Evolutionary conservation across 768 basidiomycete genomes (phyloP), one percentile per base, ranked within the genome.

Genomic region (Gyrodon lividus): DNA sequence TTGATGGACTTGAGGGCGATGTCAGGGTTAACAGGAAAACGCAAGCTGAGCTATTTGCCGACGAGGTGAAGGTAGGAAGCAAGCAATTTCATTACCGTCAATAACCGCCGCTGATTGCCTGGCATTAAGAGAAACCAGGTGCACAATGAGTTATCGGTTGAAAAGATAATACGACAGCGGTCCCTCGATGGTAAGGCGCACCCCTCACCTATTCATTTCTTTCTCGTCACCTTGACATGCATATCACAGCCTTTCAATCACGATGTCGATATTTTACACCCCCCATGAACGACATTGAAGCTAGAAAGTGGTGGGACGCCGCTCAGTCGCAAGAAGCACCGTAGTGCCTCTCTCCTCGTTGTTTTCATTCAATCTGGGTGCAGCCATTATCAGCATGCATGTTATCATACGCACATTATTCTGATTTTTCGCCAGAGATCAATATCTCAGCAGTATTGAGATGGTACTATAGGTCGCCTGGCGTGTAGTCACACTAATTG

Each of bases 251-350:
- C 28, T 92, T 93, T 66, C 77, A 77, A 52, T 78, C 86, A 40
- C 84, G 89, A 44, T 93, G 90, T 72, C 81, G 79, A 63, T 91
- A 86, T 66, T 93, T 91, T 67, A 72, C 76, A 44, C 87, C 88
- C 6, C 84, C 89, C 28, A 58, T 65, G 50, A 73, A 78, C 14
- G 84, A 87, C 60, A 69, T 58, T 34, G 84, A 87, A 54, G 76
- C 78, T 5, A 76, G 74, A 35, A 72, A 73, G 62, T 74, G 80
- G 71, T 86, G 82, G 84, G 74, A 82, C 33, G 59, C 66, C 49
- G 74, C 69, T 23, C 64, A 58, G 51, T 63, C 63, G 63, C 67
- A 56, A 52, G 67, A 70, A 67, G 54, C 61, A 60, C 55, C 46
- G 31, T 70, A 69, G 69, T 52, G 58, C 65, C 46, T 54, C 54